A percentile compares a stretch with the other conserved stretches of the same genome.
phyloP scores from a whole-genome alignment of 352 stramenopile species.

The Globisporangium carolinianum region DNA sequence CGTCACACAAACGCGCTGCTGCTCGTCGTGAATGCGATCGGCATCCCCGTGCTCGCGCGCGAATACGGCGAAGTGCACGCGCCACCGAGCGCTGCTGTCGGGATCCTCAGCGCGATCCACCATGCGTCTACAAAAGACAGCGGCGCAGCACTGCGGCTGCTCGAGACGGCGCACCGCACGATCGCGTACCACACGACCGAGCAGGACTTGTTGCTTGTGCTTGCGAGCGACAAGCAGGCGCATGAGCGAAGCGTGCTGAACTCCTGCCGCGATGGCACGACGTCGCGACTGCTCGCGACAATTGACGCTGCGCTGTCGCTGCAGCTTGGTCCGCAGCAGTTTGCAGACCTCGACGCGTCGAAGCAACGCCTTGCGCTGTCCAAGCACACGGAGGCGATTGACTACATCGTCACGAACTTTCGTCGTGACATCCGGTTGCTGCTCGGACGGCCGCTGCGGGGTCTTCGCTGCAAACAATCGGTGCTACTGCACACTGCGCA shows the following conservation, averaged over 20 bases:
- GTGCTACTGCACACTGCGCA: background rate
- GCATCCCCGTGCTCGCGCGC: slow-evolving; percentile 44
- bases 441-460: slow-evolving; percentile 18
- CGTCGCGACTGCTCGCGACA: slow-evolving; percentile 22
- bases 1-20: slow-evolving; percentile 26
- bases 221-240: slow-evolving; percentile 17
- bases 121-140: slow-evolving; percentile 25
- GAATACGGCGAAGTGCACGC: slow-evolving; percentile 31
- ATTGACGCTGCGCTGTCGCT: slow-evolving; percentile 16
- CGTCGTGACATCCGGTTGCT: slow-evolving; percentile 18
- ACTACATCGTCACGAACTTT: slow-evolving; percentile 21
- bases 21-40: slow-evolving; percentile 37
- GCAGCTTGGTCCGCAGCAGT: slow-evolving; percentile 13
- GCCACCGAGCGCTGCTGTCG: slow-evolving; percentile 38
- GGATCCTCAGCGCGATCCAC: slow-evolving; percentile 41
- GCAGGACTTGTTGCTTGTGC: slow-evolving; percentile 25
- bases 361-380: slow-evolving; percentile 27
- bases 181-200: slow-evolving; percentile 26
- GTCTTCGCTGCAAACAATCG: background rate
- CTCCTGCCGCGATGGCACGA: background rate
- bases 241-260: background rate
- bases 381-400: slow-evolving; percentile 24
- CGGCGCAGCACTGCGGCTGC: slow-evolving; percentile 13
- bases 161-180: slow-evolving; percentile 24
- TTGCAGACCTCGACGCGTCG: slow-evolving; percentile 22